Conservation (phyloP, 225 moss, liverwort and hornwort species). For the Pseudoscleropodium purum region DNA sequence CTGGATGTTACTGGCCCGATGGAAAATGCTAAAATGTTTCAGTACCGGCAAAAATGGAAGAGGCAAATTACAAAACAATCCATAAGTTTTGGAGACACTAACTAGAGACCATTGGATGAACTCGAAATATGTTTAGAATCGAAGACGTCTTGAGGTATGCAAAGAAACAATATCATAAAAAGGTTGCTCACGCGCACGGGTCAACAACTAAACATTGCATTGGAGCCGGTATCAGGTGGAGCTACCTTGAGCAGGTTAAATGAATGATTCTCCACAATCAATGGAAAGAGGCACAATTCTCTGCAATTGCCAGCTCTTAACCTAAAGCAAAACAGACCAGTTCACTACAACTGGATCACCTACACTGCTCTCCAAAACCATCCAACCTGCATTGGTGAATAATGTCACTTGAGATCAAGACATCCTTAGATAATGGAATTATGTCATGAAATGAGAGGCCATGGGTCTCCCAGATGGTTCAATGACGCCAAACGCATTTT, state of each 20-base stretch:
- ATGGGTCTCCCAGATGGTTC: not conserved
- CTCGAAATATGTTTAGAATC: accelerated
- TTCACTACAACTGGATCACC: not conserved
- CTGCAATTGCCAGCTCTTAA: not conserved
- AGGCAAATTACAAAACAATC: no score
- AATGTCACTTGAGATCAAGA: not conserved
- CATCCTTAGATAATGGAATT: not conserved
- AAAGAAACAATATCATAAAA: not conserved
- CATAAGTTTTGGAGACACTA: no score
- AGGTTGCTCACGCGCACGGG: accelerated
- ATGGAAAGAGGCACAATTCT: not conserved
- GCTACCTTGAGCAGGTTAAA: not conserved
- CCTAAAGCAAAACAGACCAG: not conserved
- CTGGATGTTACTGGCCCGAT: no score
- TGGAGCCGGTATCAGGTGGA: not conserved
- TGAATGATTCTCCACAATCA: not conserved
- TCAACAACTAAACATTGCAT: accelerated
- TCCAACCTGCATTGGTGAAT: not conserved
- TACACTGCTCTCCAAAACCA: no score
- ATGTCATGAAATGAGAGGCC: not conserved
- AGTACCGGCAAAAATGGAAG: accelerated
- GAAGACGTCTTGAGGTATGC: no score
- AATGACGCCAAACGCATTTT: not conserved
- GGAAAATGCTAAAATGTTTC: accelerated
- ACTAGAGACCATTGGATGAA: accelerated